Evolutionary conservation across 2,329 filamentous ascomycete species (phyloP).

Genomic region (Leptographium radiaticola): DNA sequence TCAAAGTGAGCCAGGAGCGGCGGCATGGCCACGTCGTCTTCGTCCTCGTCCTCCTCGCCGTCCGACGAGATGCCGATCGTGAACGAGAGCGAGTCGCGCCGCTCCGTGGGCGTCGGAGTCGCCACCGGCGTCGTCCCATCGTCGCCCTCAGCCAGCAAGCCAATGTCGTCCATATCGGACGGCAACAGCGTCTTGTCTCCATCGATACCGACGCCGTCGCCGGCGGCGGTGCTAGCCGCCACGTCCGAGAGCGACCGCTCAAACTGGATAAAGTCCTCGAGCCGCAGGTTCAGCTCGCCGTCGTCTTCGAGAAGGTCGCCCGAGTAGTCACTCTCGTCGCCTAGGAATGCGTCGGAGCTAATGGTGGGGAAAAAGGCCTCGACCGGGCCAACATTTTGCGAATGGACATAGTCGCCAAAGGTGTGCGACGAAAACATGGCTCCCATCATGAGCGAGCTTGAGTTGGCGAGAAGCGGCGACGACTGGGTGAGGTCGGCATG

Average conservation of each 20-base stretch:
- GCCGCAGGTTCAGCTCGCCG: slow-evolving; percentile 48
- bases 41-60: slow-evolving; percentile 23
- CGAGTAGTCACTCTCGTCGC: slow-evolving; percentile 37
- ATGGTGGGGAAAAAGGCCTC: slow-evolving; percentile 62
- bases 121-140: slow-evolving; percentile 37
- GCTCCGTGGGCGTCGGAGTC: slow-evolving; percentile 8
- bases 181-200: not conserved
- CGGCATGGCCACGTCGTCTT: slow-evolving; percentile 29
- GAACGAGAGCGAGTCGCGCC: not conserved
- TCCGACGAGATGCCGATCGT: slow-evolving; percentile 27
- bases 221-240: not conserved
- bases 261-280: slow-evolving; percentile 64
- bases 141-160: slow-evolving; percentile 24
- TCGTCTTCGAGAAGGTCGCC: slow-evolving; percentile 48
- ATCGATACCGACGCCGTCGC: slow-evolving; percentile 3
- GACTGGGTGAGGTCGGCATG: slow-evolving; percentile 23
- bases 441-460: slow-evolving; percentile 67
- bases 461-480: slow-evolving; percentile 50
- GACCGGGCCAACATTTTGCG: slow-evolving; percentile 56
- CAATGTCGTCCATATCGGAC: slow-evolving; percentile 2
- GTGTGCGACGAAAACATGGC: slow-evolving; percentile 49
- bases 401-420: slow-evolving; percentile 44
- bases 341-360: slow-evolving; percentile 42
- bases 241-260: slow-evolving; percentile 29
- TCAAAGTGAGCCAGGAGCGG: slow-evolving; percentile 55